These are phyloP conservation scores for Wickerhamiella domercqiae DNA, from an alignment of 805 yeast genomes.

Conservation along the genomic window DNA sequence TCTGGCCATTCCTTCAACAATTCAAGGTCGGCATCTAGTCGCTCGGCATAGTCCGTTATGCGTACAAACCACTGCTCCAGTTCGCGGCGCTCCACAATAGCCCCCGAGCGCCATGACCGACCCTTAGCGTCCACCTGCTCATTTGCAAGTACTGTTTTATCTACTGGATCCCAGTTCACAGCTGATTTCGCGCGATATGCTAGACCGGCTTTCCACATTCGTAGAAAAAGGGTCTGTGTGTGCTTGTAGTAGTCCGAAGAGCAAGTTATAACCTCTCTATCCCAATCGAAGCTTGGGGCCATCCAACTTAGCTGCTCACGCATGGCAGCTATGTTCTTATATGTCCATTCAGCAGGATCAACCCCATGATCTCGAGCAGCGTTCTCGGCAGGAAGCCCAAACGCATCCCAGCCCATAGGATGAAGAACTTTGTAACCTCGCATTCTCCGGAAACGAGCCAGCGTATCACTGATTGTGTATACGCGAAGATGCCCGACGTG, in stretches of 20 bases:
- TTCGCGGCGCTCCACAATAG: slow-evolving; percentile 66
- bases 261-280: slow-evolving; percentile 74
- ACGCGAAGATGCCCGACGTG: slow-evolving; percentile 94
- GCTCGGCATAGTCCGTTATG: slow-evolving; percentile 67
- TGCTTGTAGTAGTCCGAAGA: slow-evolving; percentile 77
- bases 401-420: slow-evolving; percentile 99
- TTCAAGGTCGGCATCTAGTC: slow-evolving; percentile 48
- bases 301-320: slow-evolving; percentile 61
- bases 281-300: slow-evolving; percentile 90
- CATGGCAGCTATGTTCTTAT: slow-evolving; percentile 67
- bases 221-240: slow-evolving; percentile 75
- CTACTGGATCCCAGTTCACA: slow-evolving; percentile 97
- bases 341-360: slow-evolving; percentile 76
- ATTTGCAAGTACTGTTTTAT: slow-evolving; percentile 84
- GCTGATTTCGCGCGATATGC: slow-evolving; percentile 80
- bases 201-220: slow-evolving; percentile 56
- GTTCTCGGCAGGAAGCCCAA: slow-evolving; percentile 96
- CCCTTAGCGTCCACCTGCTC: slow-evolving; percentile 93
- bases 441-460: slow-evolving; percentile 64
- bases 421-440: slow-evolving; percentile 69
- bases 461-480: slow-evolving; percentile 74
- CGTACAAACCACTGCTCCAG: slow-evolving; percentile 90
- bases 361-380: slow-evolving; percentile 83
- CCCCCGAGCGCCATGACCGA: slow-evolving; percentile 94
- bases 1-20: slow-evolving; percentile 66